These are phyloP conservation scores for Erigeron canadensis DNA, from an alignment of 129 eudicot genomes.

Conservation along the genomic window DNA sequence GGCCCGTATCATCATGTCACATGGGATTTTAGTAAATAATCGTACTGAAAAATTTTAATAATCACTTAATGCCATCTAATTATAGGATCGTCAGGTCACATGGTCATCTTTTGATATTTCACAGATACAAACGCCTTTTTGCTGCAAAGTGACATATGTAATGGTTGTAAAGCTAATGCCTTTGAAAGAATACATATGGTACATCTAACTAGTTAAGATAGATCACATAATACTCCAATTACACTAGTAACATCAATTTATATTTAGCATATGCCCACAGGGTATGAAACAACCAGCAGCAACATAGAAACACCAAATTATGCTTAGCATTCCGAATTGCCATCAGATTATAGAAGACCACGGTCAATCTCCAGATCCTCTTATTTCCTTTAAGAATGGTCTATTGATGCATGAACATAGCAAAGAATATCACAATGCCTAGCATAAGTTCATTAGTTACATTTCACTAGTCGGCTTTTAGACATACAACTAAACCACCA, in stretches of 20 bases:
- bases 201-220: no score
- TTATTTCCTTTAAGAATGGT: background rate
- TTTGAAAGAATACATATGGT: no score
- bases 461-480: background rate
- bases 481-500: background rate
- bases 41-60: background rate
- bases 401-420: slow-evolving; percentile 1
- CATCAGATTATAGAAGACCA: background rate
- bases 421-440: no score
- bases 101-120: slow-evolving; percentile 10
- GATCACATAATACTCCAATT: no score
- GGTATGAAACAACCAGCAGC: no score
- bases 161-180: no score
- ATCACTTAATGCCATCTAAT: slow-evolving; percentile 10
- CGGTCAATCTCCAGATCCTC: slow-evolving; percentile 9
- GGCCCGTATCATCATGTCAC: background rate
- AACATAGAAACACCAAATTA: no score
- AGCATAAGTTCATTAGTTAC: slow-evolving; percentile 18
- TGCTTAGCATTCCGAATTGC: no score
- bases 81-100: no score
- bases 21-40: background rate
- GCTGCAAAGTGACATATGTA: no score
- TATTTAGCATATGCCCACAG: slow-evolving; percentile 4
- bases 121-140: background rate
- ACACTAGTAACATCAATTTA: no score